Evolutionary conservation across 164 flowering plant genomes (phyloP).

Genomic region (Liquidambar formosana): DNA sequence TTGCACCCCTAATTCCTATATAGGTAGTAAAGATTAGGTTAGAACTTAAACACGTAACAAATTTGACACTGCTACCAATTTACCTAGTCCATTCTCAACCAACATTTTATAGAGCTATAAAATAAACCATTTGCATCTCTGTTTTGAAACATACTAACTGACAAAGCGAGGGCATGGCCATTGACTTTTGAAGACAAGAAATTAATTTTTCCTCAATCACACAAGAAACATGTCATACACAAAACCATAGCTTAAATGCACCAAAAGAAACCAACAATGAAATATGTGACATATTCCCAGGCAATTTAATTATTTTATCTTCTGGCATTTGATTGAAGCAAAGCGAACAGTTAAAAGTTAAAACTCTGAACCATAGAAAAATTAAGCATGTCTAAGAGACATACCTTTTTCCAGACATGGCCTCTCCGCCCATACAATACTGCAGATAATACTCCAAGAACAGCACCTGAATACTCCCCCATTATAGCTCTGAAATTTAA

Average conservation of each 20-base stretch:
- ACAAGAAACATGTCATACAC: background rate
- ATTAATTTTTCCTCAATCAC: background rate
- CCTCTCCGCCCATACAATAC: slow-evolving; percentile 74
- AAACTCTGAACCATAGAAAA: background rate
- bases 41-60: background rate
- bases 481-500: slow-evolving; percentile 65
- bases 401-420: slow-evolving; percentile 85
- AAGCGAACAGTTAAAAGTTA: background rate
- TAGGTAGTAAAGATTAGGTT: background rate
- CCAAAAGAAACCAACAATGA: background rate
- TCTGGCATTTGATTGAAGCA: background rate
- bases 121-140: background rate
- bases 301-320: background rate
- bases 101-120: background rate
- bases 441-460: slow-evolving; percentile 93
- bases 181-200: background rate
- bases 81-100: background rate
- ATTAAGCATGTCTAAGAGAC: background rate
- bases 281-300: background rate
- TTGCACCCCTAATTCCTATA: no score
- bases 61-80: background rate
- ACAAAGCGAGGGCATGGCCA: background rate
- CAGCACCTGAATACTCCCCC: slow-evolving; percentile 97
- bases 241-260: background rate
- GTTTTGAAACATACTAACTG: background rate